phyloP scores from a whole-genome alignment of 805 yeast species.

The Wickerhamomyces rabaulensis region DNA sequence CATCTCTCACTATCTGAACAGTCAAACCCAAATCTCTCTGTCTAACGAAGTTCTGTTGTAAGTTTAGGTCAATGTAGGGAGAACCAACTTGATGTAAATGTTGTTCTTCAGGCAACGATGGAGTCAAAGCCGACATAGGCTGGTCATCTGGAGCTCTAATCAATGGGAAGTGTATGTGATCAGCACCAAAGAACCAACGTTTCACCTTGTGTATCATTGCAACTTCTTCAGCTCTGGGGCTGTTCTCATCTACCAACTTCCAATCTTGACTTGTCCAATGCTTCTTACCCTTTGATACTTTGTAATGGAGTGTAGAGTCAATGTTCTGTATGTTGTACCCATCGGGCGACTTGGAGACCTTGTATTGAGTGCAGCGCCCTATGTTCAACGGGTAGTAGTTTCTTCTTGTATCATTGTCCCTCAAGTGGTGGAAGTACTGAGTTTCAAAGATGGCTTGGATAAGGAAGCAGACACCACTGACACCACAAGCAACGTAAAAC shows the following conservation, averaged over 20 bases:
- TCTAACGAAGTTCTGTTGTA: conserved; percentile 5
- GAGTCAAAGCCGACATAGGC: background rate
- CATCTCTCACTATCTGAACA: background rate
- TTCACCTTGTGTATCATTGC: background rate
- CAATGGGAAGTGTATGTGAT: background rate
- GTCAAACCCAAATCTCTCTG: conserved; percentile 2
- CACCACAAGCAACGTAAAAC: background rate
- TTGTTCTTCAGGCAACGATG: background rate
- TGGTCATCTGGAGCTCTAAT: background rate
- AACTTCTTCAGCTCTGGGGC: background rate
- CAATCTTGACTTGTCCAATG: background rate
- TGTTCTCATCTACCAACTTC: background rate
- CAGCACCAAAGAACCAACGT: background rate
- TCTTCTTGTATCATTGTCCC: conserved; percentile 1
- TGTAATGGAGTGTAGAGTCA: background rate
- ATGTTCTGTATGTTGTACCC: background rate
- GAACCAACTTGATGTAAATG: background rate
- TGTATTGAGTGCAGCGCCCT: background rate
- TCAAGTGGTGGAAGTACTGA: background rate
- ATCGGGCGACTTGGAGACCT: background rate
- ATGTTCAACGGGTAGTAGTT: conserved; percentile 6
- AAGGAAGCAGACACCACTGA: background rate
- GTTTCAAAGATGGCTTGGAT: background rate
- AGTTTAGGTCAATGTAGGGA: conserved; percentile 16
- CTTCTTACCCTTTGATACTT: background rate